A percentile compares a stretch with the other conserved stretches of the same genome.
These are phyloP conservation scores for Byssochlamys sp. DNA, from an alignment of 2,329 filamentous ascomycete species.

Conservation along the genomic window DNA sequence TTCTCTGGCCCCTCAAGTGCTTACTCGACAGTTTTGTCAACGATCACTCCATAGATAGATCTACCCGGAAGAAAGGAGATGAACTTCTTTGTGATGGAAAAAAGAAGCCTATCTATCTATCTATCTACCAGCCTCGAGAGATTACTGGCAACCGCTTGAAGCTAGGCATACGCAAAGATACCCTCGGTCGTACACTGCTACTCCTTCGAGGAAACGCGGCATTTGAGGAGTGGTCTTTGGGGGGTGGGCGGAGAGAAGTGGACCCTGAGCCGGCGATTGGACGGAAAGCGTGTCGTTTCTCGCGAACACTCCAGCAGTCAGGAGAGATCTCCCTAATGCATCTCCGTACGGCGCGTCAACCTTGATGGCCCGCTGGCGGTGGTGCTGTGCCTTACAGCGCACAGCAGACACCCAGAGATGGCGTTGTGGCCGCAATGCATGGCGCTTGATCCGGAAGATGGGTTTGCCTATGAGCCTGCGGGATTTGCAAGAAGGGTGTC, in stretches of 20 bases:
- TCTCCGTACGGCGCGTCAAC: neutral
- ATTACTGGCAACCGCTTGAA: neutral
- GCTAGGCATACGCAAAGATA: neutral
- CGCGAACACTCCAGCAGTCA: neutral
- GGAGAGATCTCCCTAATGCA: neutral
- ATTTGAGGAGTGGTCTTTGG: neutral
- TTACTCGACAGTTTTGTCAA: neutral
- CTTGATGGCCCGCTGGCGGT: neutral
- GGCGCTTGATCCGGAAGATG: slow-evolving; percentile 1
- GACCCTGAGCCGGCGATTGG: neutral
- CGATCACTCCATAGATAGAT: neutral
- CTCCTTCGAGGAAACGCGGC: neutral
- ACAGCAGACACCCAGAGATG: neutral
- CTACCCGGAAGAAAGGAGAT: neutral
- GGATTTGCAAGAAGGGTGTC: neutral
- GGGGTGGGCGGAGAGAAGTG: neutral
- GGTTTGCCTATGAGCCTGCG: neutral
- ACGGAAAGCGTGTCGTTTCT: neutral
- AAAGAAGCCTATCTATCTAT: too few relatives aligned
- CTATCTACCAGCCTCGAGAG: neutral
- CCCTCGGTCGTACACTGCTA: neutral
- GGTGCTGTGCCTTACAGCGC: neutral
- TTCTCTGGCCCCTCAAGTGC: neutral
- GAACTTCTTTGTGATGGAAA: neutral
- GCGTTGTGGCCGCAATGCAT: neutral